These are phyloP conservation scores for Elasticomyces elasticus DNA, from an alignment of 495 filamentous ascomycete species.

Conservation along the genomic window DNA sequence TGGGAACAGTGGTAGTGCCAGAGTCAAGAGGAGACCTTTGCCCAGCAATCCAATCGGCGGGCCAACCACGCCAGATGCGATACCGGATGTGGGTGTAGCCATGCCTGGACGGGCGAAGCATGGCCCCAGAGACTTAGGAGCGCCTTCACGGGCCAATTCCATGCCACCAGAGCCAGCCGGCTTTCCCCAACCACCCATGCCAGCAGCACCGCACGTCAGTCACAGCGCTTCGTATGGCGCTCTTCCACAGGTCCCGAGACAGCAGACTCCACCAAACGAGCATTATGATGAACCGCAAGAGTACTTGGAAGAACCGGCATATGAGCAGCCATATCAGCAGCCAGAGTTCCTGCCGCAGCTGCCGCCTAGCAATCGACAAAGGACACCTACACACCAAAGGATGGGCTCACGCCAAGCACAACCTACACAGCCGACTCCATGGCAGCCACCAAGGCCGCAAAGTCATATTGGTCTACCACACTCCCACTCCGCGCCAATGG, in stretches of 20 bases:
- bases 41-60: conserved; percentile 57
- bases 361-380: conserved; percentile 16
- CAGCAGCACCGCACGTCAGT: neutral
- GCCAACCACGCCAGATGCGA: conserved; percentile 29
- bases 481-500: conserved; percentile 26
- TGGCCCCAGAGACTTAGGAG: conserved; percentile 17
- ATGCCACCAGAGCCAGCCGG: conserved; percentile 13
- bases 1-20: neutral
- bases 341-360: conserved; percentile 20
- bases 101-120: conserved; percentile 27
- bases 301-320: neutral
- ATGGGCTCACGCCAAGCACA: conserved; percentile 1
- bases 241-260: neutral
- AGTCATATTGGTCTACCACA: conserved; percentile 21
- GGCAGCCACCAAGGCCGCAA: conserved; percentile 9
- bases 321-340: conserved; percentile 11
- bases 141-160: conserved; percentile 13
- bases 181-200: neutral
- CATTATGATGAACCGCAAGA: conserved; percentile 6
- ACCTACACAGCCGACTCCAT: neutral
- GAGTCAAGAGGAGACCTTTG: conserved; percentile 53
- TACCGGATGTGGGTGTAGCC: neutral
- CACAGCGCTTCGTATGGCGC: neutral
- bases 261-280: conserved; percentile 2
- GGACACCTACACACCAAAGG: neutral